A percentile compares a stretch with the other conserved stretches of the same genome.
These are phyloP conservation scores for Metschnikowia baotianmanensis DNA, from an alignment of 805 yeast species.

Conservation along the genomic window DNA sequence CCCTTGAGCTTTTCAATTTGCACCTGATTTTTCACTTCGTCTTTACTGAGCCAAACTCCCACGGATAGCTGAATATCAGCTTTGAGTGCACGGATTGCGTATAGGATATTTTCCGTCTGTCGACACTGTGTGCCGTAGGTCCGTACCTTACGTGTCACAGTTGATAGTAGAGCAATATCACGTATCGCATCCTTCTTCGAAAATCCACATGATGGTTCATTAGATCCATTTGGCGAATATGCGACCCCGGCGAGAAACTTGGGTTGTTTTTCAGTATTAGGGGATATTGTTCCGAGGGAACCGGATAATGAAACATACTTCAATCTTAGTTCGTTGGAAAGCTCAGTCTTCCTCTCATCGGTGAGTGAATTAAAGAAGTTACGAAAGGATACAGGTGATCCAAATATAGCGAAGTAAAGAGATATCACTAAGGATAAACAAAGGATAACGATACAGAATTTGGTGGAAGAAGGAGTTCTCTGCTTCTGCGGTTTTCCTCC, in stretches of 20 bases:
- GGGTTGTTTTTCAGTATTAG: neutral
- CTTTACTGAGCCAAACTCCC: slow-evolving; percentile 61
- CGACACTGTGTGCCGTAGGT: slow-evolving; percentile 62
- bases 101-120: slow-evolving; percentile 51
- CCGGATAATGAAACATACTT: slow-evolving; percentile 1
- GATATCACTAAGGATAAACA: slow-evolving; percentile 3
- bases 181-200: slow-evolving; percentile 46
- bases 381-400: slow-evolving; percentile 10
- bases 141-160: slow-evolving; percentile 55
- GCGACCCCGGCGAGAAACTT: slow-evolving; percentile 52
- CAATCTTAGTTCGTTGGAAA: slow-evolving; percentile 6
- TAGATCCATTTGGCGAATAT: slow-evolving; percentile 56
- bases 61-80: slow-evolving; percentile 56
- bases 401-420: slow-evolving; percentile 8
- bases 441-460: slow-evolving; percentile 1
- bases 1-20: slow-evolving; percentile 47
- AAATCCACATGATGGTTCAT: slow-evolving; percentile 54
- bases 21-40: slow-evolving; percentile 41
- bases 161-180: slow-evolving; percentile 58
- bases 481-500: neutral
- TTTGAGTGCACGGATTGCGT: slow-evolving; percentile 48
- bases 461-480: neutral
- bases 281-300: neutral
- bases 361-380: slow-evolving; percentile 8
- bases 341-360: slow-evolving; percentile 4